phyloP scores from a whole-genome alignment of 495 filamentous ascomycete genomes.

The Hyaloscypha bicolor region DNA sequence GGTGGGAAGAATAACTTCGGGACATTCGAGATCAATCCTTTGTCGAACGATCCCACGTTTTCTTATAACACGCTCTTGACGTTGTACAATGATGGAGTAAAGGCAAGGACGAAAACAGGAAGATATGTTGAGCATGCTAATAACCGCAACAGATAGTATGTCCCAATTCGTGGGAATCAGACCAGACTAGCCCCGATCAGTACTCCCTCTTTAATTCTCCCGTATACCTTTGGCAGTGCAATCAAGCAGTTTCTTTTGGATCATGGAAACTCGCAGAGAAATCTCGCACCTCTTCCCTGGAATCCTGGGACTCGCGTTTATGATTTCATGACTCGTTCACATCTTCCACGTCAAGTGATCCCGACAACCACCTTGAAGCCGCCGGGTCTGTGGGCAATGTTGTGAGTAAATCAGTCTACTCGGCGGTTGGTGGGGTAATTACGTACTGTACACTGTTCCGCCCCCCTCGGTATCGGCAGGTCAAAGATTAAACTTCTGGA shows the following conservation, averaged over 20 bases:
- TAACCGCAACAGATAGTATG: not conserved
- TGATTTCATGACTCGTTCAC: constrained; percentile 14
- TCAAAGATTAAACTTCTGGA: constrained; percentile 18
- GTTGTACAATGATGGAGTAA: constrained; percentile 14
- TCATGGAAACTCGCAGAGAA: constrained; percentile 12
- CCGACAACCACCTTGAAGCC: constrained; percentile 13
- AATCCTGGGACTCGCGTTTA: constrained; percentile 9
- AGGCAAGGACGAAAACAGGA: not conserved
- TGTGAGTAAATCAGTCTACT: constrained; percentile 9
- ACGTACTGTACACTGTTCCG: not conserved
- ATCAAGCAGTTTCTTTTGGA: constrained; percentile 15
- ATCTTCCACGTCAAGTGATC: constrained; percentile 10
- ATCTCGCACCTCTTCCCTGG: constrained; percentile 8
- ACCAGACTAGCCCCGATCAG: constrained; percentile 1
- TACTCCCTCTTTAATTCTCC: constrained; percentile 10
- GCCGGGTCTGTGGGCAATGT: constrained; percentile 10
- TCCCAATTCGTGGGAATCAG: constrained; percentile 15
- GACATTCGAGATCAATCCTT: constrained; percentile 10
- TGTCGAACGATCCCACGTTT: constrained; percentile 5
- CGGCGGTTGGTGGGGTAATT: constrained; percentile 8
- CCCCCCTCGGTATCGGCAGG: constrained; percentile 3
- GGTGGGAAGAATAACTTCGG: constrained; percentile 20
- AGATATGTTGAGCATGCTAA: not conserved
- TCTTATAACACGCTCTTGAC: constrained; percentile 9
- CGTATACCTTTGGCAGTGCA: not conserved